phyloP scores from a whole-genome alignment of 129 eudicot genomes.

The Deinandra increscens region DNA sequence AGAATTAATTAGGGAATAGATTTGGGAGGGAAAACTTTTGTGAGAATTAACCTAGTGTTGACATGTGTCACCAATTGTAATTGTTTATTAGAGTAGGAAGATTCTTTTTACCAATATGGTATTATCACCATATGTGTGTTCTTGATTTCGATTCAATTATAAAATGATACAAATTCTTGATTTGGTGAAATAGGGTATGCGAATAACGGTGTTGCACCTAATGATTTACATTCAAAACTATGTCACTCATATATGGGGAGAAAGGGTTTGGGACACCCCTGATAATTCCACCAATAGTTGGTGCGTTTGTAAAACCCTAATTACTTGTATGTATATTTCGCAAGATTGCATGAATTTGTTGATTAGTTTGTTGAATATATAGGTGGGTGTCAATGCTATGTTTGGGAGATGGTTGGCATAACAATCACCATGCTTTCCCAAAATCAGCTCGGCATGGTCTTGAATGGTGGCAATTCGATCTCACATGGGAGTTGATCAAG shows the following conservation, averaged over 20 bases:
- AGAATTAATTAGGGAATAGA: too few species aligned
- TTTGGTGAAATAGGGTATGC: slow-evolving; percentile 15
- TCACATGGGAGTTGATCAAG: slow-evolving; percentile 67
- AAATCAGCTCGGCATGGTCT: slow-evolving; percentile 77
- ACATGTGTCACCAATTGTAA: too few species aligned
- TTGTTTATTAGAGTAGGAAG: too few species aligned
- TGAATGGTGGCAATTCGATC: slow-evolving; percentile 79
- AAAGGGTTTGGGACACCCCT: slow-evolving; percentile 53
- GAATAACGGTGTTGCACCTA: background rate
- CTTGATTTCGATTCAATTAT: too few species aligned
- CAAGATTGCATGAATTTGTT: background rate
- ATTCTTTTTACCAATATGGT: too few species aligned
- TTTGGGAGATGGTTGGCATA: slow-evolving; percentile 87
- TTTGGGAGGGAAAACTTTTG: too few species aligned
- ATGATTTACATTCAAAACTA: slow-evolving; percentile 24
- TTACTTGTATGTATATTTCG: background rate
- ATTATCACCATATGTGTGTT: too few species aligned
- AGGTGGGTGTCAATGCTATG: slow-evolving; percentile 72
- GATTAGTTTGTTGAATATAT: background rate
- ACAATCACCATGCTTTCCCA: slow-evolving; percentile 79
- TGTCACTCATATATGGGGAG: slow-evolving; percentile 63
- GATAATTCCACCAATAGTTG: slow-evolving; percentile 67
- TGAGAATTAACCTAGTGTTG: too few species aligned
- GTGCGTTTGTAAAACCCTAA: slow-evolving; percentile 22
- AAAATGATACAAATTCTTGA: background rate